phyloP scores from a whole-genome alignment of 176 grass and related monocot species.

The Otatea glauca region DNA sequence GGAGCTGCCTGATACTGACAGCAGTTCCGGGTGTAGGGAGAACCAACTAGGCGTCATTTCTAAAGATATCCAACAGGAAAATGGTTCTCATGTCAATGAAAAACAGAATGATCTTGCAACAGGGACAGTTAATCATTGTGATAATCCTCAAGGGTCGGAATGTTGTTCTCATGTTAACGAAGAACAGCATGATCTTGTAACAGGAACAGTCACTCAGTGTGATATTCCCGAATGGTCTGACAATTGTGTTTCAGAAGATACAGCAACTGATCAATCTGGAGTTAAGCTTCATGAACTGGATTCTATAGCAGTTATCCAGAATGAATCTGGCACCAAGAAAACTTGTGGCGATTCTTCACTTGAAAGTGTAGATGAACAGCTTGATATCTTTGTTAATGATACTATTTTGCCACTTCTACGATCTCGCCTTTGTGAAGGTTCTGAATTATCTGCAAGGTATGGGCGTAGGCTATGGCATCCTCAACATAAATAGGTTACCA shows the following conservation, averaged over 20 bases:
- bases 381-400: slow-evolving; percentile 55
- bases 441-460: slow-evolving; percentile 86
- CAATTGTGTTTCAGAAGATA: slow-evolving; percentile 44
- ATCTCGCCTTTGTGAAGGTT: slow-evolving; percentile 64
- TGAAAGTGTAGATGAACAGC: slow-evolving; percentile 45
- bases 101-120: slow-evolving; percentile 34
- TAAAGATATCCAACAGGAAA: slow-evolving; percentile 37
- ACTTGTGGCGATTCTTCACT: slow-evolving; percentile 41
- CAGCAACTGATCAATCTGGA: slow-evolving; percentile 41
- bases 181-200: slow-evolving; percentile 36
- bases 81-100: slow-evolving; percentile 42
- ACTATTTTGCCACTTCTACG: slow-evolving; percentile 80
- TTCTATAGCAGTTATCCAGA: slow-evolving; percentile 15
- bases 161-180: slow-evolving; percentile 32
- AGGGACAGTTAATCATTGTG: slow-evolving; percentile 25
- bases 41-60: slow-evolving; percentile 44
- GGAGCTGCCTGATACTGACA: slow-evolving; percentile 44
- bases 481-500: slow-evolving; percentile 27
- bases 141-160: slow-evolving; percentile 28
- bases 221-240: slow-evolving; percentile 27
- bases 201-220: slow-evolving; percentile 28
- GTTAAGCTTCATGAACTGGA: slow-evolving; percentile 20
- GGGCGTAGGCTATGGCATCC: not conserved
- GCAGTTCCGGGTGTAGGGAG: slow-evolving; percentile 40
- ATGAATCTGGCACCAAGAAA: slow-evolving; percentile 11